Conservation (phyloP, 345 rosid species). For the Cardamine resedifolia region DNA sequence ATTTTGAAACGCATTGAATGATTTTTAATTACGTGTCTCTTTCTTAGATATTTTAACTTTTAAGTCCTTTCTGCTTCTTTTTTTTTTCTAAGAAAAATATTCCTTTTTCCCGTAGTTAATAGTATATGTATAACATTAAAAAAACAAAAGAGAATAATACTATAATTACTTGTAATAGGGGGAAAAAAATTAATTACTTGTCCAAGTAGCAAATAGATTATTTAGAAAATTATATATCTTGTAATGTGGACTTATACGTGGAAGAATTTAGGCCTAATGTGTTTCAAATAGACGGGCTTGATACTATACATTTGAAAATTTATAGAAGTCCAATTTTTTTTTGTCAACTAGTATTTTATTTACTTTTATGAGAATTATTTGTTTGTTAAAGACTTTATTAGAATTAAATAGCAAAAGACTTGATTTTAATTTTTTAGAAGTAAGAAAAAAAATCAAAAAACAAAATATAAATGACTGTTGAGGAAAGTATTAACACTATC, state of each 20-base stretch:
- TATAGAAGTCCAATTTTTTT: not conserved
- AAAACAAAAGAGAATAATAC: too few relatives aligned
- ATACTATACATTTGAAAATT: not conserved
- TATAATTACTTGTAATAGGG: too few relatives aligned
- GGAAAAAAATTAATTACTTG: not conserved
- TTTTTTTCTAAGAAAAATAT: too few relatives aligned
- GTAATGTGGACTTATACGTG: not conserved
- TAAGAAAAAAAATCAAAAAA: not conserved
- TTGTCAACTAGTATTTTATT: not conserved
- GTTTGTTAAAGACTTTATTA: too few relatives aligned
- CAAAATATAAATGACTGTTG: not conserved
- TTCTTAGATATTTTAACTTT: not conserved
- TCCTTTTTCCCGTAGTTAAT: not conserved
- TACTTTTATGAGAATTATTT: too few relatives aligned
- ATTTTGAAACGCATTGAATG: not conserved
- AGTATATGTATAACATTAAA: too few relatives aligned
- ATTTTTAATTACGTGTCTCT: constrained; percentile 17
- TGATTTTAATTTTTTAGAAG: not conserved
- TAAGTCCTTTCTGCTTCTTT: not conserved
- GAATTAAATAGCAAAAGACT: not conserved
- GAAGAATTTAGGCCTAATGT: not conserved
- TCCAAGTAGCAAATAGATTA: not conserved
- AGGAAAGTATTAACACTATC: not conserved
- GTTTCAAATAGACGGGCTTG: not conserved
- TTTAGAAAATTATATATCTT: not conserved